A percentile compares a stretch with the other conserved stretches of the same genome.
Evolutionary conservation across 2,329 filamentous ascomycete genomes (phyloP).

Genomic region (Verticillium klebahnii): DNA sequence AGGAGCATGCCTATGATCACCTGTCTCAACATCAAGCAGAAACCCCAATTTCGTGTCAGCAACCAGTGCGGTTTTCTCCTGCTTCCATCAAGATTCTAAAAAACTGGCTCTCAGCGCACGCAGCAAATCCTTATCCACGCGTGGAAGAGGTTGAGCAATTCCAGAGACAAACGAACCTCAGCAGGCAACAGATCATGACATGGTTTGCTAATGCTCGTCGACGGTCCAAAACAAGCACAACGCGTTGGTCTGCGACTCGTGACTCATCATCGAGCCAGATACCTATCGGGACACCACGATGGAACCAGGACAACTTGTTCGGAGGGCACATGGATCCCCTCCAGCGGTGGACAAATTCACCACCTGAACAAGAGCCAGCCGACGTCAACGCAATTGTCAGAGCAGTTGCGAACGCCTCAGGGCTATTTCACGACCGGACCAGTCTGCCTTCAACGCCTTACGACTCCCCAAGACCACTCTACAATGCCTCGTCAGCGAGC

Average conservation of each 20-base stretch:
- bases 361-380: slow-evolving; percentile 56
- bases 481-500: slow-evolving; percentile 55
- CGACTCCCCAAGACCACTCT: slow-evolving; percentile 52
- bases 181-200: slow-evolving; percentile 79
- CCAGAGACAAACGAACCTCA: slow-evolving; percentile 73
- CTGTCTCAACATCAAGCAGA: background rate
- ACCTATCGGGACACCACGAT: no score
- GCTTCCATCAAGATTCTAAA: slow-evolving; percentile 78
- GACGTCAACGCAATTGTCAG: slow-evolving; percentile 54
- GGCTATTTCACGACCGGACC: slow-evolving; percentile 49
- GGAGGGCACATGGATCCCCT: slow-evolving; percentile 46
- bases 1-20: no score
- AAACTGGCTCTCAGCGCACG: slow-evolving; percentile 77
- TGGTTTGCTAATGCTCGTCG: slow-evolving; percentile 90
- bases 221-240: slow-evolving; percentile 66
- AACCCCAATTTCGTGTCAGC: slow-evolving; percentile 45
- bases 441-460: slow-evolving; percentile 57
- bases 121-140: slow-evolving; percentile 79
- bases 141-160: slow-evolving; percentile 82
- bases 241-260: slow-evolving; percentile 69
- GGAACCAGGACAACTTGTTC: background rate
- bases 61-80: slow-evolving; percentile 71
- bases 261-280: slow-evolving; percentile 29
- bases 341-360: slow-evolving; percentile 55
- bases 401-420: slow-evolving; percentile 49